Percentiles rank a stretch among this genome's conserved stretches.
Conservation (phyloP, 225 moss, liverwort and hornwort genomes). For the Sphagnum tenellum region DNA sequence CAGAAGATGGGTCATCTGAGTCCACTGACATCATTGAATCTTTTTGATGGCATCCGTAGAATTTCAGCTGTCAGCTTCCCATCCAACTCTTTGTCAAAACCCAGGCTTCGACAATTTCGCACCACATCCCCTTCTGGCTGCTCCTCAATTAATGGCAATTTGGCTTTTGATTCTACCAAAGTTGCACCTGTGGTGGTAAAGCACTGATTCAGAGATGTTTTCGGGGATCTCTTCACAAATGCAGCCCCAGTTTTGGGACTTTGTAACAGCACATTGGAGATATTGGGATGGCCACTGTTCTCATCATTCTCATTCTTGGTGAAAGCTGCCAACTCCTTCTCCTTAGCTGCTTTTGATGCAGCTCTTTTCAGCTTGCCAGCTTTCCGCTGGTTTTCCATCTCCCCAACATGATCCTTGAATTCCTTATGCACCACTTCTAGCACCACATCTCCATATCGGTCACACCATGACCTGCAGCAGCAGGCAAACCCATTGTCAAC, state of each 20-base stretch:
- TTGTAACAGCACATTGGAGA: background rate
- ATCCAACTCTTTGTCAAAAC: slow-evolving; percentile 12
- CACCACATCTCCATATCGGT: slow-evolving; percentile 47
- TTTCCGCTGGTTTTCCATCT: slow-evolving; percentile 27
- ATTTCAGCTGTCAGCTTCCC: slow-evolving; percentile 14
- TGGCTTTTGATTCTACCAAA: background rate
- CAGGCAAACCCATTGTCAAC: background rate
- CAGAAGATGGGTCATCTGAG: no score
- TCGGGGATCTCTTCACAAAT: background rate
- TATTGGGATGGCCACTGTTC: slow-evolving; percentile 2
- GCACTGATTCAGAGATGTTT: slow-evolving; percentile 3
- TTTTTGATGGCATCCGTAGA: slow-evolving; percentile 10
- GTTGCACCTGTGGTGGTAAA: slow-evolving; percentile 3
- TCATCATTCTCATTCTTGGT: slow-evolving; percentile 3
- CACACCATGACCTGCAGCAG: slow-evolving; percentile 48
- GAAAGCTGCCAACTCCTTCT: slow-evolving; percentile 1
- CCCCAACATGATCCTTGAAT: slow-evolving; percentile 41
- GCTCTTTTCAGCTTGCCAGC: slow-evolving; percentile 6
- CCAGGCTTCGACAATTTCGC: background rate
- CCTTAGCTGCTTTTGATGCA: background rate
- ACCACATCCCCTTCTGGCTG: slow-evolving; percentile 1
- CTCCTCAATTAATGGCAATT: slow-evolving; percentile 10
- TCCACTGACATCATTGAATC: slow-evolving; percentile 1
- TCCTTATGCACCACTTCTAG: slow-evolving; percentile 62
- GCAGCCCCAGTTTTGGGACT: background rate